These are phyloP conservation scores for Talaromyces stipitatus DNA, from an alignment of 495 filamentous ascomycete species.

Conservation along the genomic window DNA sequence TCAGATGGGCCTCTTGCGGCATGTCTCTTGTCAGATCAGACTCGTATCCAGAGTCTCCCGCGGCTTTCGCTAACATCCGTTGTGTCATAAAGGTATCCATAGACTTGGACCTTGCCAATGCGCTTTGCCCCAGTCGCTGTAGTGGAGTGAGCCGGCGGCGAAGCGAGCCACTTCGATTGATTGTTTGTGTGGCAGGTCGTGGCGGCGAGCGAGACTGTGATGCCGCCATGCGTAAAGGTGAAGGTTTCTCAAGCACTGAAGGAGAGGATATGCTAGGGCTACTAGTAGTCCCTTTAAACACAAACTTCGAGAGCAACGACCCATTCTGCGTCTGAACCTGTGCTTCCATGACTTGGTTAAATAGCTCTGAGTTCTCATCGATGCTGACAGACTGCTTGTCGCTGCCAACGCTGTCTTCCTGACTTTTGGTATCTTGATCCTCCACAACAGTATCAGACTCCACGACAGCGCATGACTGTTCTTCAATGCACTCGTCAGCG, in stretches of 20 bases:
- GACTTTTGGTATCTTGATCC: not conserved
- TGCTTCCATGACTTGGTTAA: slow-evolving; percentile 26
- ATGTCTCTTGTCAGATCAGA: slow-evolving; percentile 1
- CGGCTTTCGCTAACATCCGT: not conserved
- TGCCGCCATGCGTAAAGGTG: slow-evolving; percentile 9
- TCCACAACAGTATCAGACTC: not conserved
- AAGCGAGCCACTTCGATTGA: slow-evolving; percentile 10
- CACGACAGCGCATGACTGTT: not conserved
- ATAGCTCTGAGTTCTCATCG: slow-evolving; percentile 16
- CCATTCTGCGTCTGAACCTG: slow-evolving; percentile 33
- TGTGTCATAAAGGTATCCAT: slow-evolving; percentile 16
- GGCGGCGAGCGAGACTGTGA: not conserved
- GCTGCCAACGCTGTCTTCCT: not conserved
- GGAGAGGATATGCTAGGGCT: not conserved
- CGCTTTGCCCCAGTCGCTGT: slow-evolving; percentile 39
- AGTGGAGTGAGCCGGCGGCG: slow-evolving; percentile 36
- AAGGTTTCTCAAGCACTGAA: not conserved
- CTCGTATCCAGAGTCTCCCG: slow-evolving; percentile 4
- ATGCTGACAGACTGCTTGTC: slow-evolving; percentile 11
- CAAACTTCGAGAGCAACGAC: slow-evolving; percentile 25
- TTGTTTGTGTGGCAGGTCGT: not conserved
- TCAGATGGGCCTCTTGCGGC: not conserved
- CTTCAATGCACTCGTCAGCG: not conserved
- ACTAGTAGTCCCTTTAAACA: slow-evolving; percentile 10
- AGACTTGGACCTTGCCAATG: slow-evolving; percentile 34